Base-by-base conservation (phyloP, 2,329 filamentous ascomycete species). In the Nemania sp. region DNA sequence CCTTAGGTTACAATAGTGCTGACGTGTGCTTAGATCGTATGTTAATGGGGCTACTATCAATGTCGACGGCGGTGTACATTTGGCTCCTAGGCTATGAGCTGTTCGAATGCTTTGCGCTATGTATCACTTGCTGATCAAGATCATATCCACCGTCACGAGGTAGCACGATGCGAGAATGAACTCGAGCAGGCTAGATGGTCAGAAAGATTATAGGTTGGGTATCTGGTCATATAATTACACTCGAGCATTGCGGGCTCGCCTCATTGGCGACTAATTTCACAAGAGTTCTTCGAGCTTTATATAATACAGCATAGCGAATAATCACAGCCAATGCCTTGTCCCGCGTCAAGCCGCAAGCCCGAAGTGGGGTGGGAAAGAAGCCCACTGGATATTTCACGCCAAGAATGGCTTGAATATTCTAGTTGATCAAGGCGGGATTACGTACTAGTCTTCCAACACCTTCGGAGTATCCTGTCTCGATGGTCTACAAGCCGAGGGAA, bases 401-500 rank as follows among this genome's bases (percentile, higher is more conserved):
- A n/a, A n/a, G n/a, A n/a, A n/a, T n/a, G n/a, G n/a, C n/a, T n/a
- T n/a, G n/a, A n/a, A n/a, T n/a, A n/a, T n/a, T n/a, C n/a, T n/a
- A n/a, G n/a, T n/a, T n/a, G n/a, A n/a, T n/a, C n/a, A n/a, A n/a
- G n/a, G n/a, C n/a, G n/a, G n/a, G 5, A 14, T 47, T 15, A 51
- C 33, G 15, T 40, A 33, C 34, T n/a, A 26, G 41, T 6, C 5
- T 57, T 60, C 67, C 75, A 86, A 64, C 80, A 86, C 55, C 65
- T 68, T 43, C 69, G 64, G 14, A 82, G 66, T 55, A 90, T 75
- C 66, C 81, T 78, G 60, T 83, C 73, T 49, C 82, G 77, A 74
- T 92, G 89, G 64, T 71, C 73, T 52, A 88, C 81, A 58, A 97
- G 75, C 62, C 84, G 86, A 6, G 76, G 75, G 63, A 84, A 80